Percentiles rank a stretch among this genome's conserved stretches.
Evolutionary conservation across 2,329 filamentous ascomycete genomes (phyloP).

Genomic region (Fusarium sambucinum): DNA sequence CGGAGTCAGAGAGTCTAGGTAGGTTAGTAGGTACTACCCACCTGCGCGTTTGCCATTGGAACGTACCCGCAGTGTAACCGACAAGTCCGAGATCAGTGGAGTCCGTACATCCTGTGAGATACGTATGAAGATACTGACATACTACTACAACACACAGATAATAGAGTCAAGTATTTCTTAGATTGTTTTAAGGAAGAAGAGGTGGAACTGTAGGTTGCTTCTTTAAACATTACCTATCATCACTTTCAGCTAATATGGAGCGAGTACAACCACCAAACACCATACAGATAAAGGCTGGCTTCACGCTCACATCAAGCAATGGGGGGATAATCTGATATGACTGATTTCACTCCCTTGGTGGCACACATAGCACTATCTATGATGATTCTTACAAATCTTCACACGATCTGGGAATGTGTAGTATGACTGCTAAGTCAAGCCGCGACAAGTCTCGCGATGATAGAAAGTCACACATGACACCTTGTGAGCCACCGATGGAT

Average conservation of each 20-base stretch:
- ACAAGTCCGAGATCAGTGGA: background rate
- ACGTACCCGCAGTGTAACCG: background rate
- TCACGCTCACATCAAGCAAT: background rate
- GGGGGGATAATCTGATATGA: background rate
- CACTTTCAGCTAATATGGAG: no score
- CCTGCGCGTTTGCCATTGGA: background rate
- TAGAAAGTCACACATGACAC: background rate
- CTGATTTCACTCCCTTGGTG: background rate
- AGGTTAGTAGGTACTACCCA: background rate
- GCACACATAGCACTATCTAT: background rate
- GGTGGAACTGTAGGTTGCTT: no score
- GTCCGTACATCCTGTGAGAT: background rate
- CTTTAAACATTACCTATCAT: no score
- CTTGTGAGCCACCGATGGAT: background rate
- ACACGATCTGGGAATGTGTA: background rate
- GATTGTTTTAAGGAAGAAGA: no score
- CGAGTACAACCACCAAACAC: no score
- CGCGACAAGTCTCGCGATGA: background rate
- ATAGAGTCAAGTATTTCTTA: no score
- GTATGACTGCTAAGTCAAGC: background rate
- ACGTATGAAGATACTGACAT: no score
- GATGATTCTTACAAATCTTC: background rate
- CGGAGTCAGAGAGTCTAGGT: constrained; percentile 23
- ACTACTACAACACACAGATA: no score
- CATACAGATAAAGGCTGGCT: constrained; percentile 1